Base-by-base conservation (phyloP, 2,329 filamentous ascomycete genomes). In the Aspergillus intermedius region DNA sequence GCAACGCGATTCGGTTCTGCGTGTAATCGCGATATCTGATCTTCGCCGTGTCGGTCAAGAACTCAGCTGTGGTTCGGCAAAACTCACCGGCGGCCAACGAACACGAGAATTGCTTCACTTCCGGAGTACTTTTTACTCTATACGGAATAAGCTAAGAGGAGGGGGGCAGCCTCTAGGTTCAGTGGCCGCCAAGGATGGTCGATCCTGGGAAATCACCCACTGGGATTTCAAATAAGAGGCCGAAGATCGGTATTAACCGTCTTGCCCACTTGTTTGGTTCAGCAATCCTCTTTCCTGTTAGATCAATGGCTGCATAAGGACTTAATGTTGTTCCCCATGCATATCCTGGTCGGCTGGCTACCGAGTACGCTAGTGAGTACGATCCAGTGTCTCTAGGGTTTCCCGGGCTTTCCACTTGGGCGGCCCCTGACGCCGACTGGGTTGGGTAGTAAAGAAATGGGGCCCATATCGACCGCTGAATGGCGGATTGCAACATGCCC, bases 181-280 rank as follows among this genome's bases (percentile, higher is more conserved):
- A 28, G 48, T 12, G 23, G 47, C 50, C 42, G 53, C 53, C 53
- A 57, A 55, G 53, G 49, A 43, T 39, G 46, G 51, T 44, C 52
- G 54, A 56, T 55, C 54, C 45, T 34, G 41, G 42, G 46, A 53
- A 28, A 47, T 49, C 44, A 45, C 40, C 47, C 28, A 46, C 48
- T 49, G 39, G 45, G 21, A 46, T 49, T 49, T 40, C 41, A 44
- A 51, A 52, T 49, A 52, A 51, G 44, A 43, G 30, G 13, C 39
- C 42, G 49, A 51, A 43, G 51, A 49, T 49, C 48, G 41, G 44
- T 49, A 45, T 43, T 25, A 25, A 15, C 13, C 12, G 22, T 43
- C 22, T 7, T 15, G 40, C 12, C 40, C 40, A 42, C 15, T 42
- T 21, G 22, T n/a, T 28, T 43, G 22, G 41, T 17, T 43, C 21